Evolutionary conservation across 2,329 filamentous ascomycete genomes (phyloP).

Genomic region (Ilyonectria destructans): DNA sequence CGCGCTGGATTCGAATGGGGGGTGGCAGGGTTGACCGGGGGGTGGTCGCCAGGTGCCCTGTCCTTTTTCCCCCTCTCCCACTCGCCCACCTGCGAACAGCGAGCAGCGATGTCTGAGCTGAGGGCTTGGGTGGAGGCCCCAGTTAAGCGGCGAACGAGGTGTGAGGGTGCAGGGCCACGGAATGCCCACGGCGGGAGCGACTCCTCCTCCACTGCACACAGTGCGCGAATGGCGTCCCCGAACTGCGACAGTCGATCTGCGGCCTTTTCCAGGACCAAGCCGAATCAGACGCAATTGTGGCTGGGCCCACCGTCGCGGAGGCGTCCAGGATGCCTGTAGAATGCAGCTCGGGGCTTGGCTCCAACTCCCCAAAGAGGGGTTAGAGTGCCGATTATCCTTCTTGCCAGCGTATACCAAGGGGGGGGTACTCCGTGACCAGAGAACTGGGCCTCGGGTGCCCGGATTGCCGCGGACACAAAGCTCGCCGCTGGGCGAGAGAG

Average conservation of each 20-base stretch:
- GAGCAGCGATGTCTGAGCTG: constrained; percentile 32
- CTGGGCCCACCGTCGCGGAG: constrained; percentile 46
- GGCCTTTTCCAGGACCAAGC: constrained; percentile 46
- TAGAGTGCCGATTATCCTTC: constrained; percentile 51
- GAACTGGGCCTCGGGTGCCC: constrained; percentile 47
- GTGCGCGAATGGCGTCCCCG: constrained; percentile 44
- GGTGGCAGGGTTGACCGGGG: constrained; percentile 30
- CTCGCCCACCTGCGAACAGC: constrained; percentile 27
- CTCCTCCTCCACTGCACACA: constrained; percentile 41
- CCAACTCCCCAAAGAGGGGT: constrained; percentile 48
- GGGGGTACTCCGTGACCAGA: constrained; percentile 43
- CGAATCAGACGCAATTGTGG: constrained; percentile 49
- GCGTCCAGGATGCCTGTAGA: constrained; percentile 48
- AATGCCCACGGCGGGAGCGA: constrained; percentile 43
- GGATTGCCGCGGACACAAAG: constrained; percentile 46
- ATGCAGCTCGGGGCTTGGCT: constrained; percentile 50
- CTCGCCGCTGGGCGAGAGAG: constrained; percentile 40
- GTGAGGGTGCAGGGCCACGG: constrained; percentile 45
- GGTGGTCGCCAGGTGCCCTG: constrained; percentile 43
- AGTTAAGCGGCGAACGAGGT: constrained; percentile 39
- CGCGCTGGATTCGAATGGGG: constrained; percentile 44
- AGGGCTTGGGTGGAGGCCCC: constrained; percentile 29
- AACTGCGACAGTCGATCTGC: constrained; percentile 51
- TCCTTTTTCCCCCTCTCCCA: constrained; percentile 34
- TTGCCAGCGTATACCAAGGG: constrained; percentile 46